Evolutionary conservation across 768 basidiomycete genomes (phyloP), one percentile per base, ranked within the genome.

Genomic region (Psilocybe cubensis): DNA sequence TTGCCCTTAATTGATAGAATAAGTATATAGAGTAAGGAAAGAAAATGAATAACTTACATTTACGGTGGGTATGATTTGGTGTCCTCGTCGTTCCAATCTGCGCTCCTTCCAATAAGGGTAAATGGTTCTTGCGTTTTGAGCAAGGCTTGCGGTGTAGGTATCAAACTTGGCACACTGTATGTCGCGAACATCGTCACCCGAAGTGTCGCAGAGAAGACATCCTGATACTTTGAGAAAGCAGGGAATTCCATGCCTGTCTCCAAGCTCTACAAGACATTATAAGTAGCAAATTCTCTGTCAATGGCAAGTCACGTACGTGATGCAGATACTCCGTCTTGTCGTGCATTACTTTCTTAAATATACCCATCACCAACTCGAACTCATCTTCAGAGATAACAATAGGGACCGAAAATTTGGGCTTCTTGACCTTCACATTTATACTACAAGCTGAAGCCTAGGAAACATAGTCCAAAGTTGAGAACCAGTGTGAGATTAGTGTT

Each of bases 81-180:
- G 88, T 2, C 97, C 97, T 4, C 82, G 83, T 23, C 93, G 83
- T 61, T 91, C 87, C 27, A 87, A 72, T 29, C 94, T 84, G 21
- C 96, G 86, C 58, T 91, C 87, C 67, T 86, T 89, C 96, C 96
- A 99, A 63, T 96, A 89, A 0, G 92, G 86, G 71, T 94, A 97
- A 46, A 97, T 74, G 1, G 75, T 76, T 58, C 86, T 84, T 2
- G 92, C 91, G 49, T 89, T 20, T 87, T 85, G 14, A 86, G 62
- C n/a, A 96, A 72, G 18, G 81, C 76, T 1, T 77, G 72, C 1
- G 90, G 83, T 9, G 77, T 70, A 1, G 92, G 91, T 40, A 94
- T 77, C 81, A 86, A 88, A 1, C 78, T 67, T 0, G 96, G 94
- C 0, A 86, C 76, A 5, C 77, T 72, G 62, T 82, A 94, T 1